Evolutionary conservation across 176 grass and related monocot genomes (phyloP).

Genomic region (Carex myosuroides): DNA sequence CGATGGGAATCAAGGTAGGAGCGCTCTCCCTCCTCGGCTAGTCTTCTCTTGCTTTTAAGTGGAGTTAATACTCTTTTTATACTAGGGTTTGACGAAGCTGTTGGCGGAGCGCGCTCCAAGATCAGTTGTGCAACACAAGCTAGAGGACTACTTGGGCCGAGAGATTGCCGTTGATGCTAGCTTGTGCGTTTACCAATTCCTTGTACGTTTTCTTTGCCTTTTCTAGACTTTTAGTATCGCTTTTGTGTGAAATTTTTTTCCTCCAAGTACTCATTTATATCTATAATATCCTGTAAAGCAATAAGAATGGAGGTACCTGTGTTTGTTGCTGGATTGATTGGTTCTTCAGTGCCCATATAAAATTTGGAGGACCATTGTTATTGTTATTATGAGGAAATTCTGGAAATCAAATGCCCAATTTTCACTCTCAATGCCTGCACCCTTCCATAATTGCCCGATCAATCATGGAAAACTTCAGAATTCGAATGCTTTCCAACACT

Average conservation of each 20-base stretch:
- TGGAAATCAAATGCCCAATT: neutral
- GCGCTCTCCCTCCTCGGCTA: neutral
- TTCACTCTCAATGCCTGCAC: neutral
- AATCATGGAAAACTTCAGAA: neutral
- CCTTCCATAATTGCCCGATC: neutral
- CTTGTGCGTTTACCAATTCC: constrained; percentile 93
- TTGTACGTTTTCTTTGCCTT: constrained; percentile 26
- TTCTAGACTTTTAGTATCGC: neutral
- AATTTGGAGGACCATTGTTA: neutral
- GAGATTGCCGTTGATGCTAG: constrained; percentile 77
- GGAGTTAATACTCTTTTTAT: neutral
- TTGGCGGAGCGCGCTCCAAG: constrained; percentile 63
- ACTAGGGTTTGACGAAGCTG: constrained; percentile 89
- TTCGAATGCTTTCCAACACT: neutral
- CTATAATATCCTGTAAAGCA: neutral
- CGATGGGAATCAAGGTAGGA: constrained; percentile 88
- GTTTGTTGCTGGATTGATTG: neutral
- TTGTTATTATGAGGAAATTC: neutral
- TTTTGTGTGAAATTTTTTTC: neutral
- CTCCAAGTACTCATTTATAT: neutral
- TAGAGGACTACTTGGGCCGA: constrained; percentile 71
- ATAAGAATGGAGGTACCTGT: neutral
- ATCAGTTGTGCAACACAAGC: constrained; percentile 35
- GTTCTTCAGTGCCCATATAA: neutral
- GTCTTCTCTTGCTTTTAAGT: neutral